These are phyloP conservation scores for Saitozyma podzolica DNA, from an alignment of 768 basidiomycete genomes.

Conservation along the genomic window DNA sequence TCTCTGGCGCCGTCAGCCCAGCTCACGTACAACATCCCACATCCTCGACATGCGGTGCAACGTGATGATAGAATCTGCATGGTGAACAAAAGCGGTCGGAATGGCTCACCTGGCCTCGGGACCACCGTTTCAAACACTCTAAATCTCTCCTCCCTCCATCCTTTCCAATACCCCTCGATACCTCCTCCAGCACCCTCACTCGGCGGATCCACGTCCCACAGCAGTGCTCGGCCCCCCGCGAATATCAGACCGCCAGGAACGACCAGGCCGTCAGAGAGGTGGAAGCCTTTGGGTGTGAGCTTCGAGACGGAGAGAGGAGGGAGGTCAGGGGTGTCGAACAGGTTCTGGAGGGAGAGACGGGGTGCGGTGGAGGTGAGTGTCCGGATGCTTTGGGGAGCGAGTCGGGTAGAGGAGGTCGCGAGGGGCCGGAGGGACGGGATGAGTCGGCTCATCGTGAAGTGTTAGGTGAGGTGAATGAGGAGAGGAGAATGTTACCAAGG, in stretches of 20 bases:
- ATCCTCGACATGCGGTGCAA: background rate
- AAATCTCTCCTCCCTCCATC: constrained; percentile 74
- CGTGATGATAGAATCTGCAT: background rate
- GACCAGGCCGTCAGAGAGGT: constrained; percentile 62
- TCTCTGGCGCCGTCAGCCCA: constrained; percentile 60
- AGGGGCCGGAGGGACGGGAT: too few species aligned
- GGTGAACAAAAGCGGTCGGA: background rate
- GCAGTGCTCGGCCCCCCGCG: constrained; percentile 76
- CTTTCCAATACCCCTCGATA: constrained; percentile 45
- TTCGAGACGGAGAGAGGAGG: constrained; percentile 39
- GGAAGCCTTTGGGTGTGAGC: constrained; percentile 44
- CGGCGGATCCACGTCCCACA: constrained; percentile 79
- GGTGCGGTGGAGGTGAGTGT: constrained; percentile 7
- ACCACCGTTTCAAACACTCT: constrained; percentile 76
- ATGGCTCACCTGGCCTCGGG: constrained; percentile 75
- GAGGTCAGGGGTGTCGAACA: constrained; percentile 24
- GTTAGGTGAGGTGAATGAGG: too few species aligned
- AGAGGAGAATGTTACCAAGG: too few species aligned
- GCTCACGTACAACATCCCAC: background rate
- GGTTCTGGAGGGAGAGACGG: constrained; percentile 23
- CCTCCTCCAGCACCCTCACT: constrained; percentile 20
- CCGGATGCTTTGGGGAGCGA: background rate
- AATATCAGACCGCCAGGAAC: constrained; percentile 78
- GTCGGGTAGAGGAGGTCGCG: too few species aligned
- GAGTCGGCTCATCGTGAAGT: too few species aligned